Conservation (phyloP, 2,329 filamentous ascomycete genomes). For the Colletotrichum spinosum region DNA sequence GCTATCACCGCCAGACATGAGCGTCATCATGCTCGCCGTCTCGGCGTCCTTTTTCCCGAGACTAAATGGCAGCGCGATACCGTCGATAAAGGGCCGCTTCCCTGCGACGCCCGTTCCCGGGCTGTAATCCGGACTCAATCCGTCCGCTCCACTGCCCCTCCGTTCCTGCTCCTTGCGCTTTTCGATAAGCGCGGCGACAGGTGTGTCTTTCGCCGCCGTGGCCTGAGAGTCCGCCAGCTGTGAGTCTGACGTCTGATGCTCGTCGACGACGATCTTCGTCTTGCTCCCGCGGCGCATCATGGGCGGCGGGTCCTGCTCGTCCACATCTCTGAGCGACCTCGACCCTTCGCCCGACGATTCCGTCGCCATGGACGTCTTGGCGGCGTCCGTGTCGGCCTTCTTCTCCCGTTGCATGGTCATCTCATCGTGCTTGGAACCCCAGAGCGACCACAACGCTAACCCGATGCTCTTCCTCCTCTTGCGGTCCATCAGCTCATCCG, state of each 20-base stretch:
- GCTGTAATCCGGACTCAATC: constrained; percentile 56
- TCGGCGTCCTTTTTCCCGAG: constrained; percentile 69
- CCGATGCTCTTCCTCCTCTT: constrained; percentile 77
- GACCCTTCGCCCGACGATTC: constrained; percentile 57
- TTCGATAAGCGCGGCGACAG: constrained; percentile 57
- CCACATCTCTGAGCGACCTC: constrained; percentile 53
- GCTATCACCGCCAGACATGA: constrained; percentile 59
- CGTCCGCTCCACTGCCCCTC: constrained; percentile 44
- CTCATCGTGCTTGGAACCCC: constrained; percentile 91
- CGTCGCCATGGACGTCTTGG: constrained; percentile 47
- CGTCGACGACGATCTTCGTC: constrained; percentile 61
- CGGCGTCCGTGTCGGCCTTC: constrained; percentile 53
- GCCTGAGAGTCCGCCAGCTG: constrained; percentile 38
- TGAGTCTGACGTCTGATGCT: constrained; percentile 55
- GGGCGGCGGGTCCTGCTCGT: constrained; percentile 49
- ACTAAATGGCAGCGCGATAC: constrained; percentile 80
- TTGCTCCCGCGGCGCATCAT: constrained; percentile 56
- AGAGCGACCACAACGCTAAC: constrained; percentile 85
- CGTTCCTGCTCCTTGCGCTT: constrained; percentile 52
- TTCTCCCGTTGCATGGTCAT: constrained; percentile 72
- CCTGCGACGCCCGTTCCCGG: constrained; percentile 64
- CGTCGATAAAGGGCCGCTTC: constrained; percentile 74
- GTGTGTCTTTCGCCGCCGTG: constrained; percentile 51
- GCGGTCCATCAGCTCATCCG: constrained; percentile 60
- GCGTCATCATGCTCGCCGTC: constrained; percentile 77